phyloP scores from a whole-genome alignment of 345 rosid genomes.

The Turritis glabra region DNA sequence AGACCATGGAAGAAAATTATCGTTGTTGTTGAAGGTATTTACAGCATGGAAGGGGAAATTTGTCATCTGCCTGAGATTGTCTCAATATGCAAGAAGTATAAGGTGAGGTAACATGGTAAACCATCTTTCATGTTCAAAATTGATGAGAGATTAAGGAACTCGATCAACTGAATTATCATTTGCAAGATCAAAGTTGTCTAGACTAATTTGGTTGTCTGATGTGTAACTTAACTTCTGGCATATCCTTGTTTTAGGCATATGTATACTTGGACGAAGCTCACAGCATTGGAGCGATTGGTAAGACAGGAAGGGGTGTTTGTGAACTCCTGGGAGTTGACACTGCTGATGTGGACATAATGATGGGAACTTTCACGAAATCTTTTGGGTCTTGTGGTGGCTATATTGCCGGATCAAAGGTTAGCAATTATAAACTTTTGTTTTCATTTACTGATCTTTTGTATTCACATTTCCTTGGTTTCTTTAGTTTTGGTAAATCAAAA shows the following conservation, averaged over 20 bases:
- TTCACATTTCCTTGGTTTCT: neutral
- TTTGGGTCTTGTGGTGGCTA: conserved; percentile 98
- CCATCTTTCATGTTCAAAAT: neutral
- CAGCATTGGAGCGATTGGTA: conserved; percentile 97
- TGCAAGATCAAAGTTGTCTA: conserved; percentile 2
- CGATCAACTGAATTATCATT: neutral
- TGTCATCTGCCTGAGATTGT: conserved; percentile 91
- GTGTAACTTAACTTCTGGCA: neutral
- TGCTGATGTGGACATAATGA: conserved; percentile 92
- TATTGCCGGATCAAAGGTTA: conserved; percentile 94
- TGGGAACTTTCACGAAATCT: conserved; percentile 99
- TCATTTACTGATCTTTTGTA: neutral
- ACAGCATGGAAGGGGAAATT: conserved; percentile 96
- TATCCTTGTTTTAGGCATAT: conserved; percentile 59
- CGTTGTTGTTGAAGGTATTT: conserved; percentile 86
- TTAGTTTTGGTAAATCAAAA: neutral
- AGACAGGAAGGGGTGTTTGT: conserved; percentile 93
- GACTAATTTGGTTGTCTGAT: conserved; percentile 13
- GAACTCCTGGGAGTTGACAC: conserved; percentile 93
- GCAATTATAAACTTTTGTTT: neutral
- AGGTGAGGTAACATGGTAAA: conserved; percentile 48
- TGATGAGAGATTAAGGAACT: neutral
- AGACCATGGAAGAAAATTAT: conserved; percentile 97
- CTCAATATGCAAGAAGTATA: conserved; percentile 88
- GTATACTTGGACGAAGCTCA: conserved; percentile 95